Evolutionary conservation across 768 basidiomycete genomes (phyloP), one percentile per base, ranked within the genome.

Genomic region (Saitozyma podzolica): DNA sequence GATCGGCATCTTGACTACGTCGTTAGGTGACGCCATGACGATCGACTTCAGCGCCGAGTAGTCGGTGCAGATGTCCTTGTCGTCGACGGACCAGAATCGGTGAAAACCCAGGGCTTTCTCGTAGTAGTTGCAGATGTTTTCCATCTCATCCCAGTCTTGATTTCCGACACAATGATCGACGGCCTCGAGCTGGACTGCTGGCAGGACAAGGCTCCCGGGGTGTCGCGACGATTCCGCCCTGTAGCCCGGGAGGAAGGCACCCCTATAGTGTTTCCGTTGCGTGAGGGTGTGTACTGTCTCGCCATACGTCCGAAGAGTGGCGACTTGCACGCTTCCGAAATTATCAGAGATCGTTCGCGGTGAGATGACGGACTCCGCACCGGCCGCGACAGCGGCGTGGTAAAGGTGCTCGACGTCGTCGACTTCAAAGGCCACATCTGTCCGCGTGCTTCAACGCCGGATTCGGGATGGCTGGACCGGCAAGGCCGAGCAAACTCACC

Each of bases 31-130:
- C 9, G 54, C 54, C 54, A 55, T 55, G 4, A 55, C 54, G 39
- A 55, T 55, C 9, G 54, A 55, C 54, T 55, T 55, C 29, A 55
- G 54, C 19, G 54, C 54, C 13, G 54, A 55, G 39, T 37, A 55
- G 19, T 55, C 54, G 37, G 54, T 55, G 16, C 19, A 55, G 14
- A 55, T 55, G 5, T 55, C 19, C 16, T 55, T 40, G 39, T 55
- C 54, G 39, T 55, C 54, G 39, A 55, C 54, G 20, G 54, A 55
- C 54, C 54, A 55, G 39, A 55, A 55, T 19, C 54, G 4, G 39
- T 55, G 54, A 40, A 55, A 55, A 3, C 54, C 54, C 13, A 55
- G 54, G 14, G 54, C 40, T 4, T 55, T 55, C 8, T 55, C 54
- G 54, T 55, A 55, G 40, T 55, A 55, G 54, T 55, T 40, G 54